Conservation (phyloP, 176 grass and related monocot species). For the bread wheat (Triticum aestivum) region DNA sequence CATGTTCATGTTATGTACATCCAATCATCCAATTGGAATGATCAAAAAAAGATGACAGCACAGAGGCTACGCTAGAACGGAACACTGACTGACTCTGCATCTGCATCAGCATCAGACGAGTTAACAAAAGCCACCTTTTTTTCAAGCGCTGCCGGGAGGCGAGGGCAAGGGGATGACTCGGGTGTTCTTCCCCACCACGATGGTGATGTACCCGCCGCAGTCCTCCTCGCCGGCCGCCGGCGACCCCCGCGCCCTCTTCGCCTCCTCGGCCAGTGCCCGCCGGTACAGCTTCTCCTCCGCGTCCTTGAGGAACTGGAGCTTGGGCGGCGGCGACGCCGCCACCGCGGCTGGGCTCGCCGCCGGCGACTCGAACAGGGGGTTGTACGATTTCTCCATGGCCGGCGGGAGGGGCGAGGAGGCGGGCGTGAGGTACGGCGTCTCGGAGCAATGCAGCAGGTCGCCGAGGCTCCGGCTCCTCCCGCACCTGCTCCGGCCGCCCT, state of each 20-base stretch:
- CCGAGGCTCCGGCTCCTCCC: conserved; percentile 61
- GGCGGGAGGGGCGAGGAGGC: conserved; percentile 42
- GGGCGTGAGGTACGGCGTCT: conserved; percentile 71
- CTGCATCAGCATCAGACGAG: conserved; percentile 20
- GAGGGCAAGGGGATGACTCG: conserved; percentile 40
- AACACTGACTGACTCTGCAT: conserved; percentile 13
- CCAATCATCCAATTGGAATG: conserved; percentile 37
- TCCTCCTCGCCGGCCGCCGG: conserved; percentile 42
- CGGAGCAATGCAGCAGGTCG: conserved; percentile 62
- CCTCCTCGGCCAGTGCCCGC: conserved; percentile 55
- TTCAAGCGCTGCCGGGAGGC: conserved; percentile 1
- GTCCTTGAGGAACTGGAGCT: conserved; percentile 87
- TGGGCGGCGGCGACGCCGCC: conserved; percentile 62
- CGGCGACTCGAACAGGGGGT: conserved; percentile 64
- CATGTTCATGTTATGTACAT: conserved; percentile 53
- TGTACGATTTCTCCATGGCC: conserved; percentile 40
- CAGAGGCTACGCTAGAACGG: conserved; percentile 37
- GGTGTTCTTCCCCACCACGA: conserved; percentile 54
- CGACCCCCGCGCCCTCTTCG: conserved; percentile 42
- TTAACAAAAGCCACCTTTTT: conserved; percentile 5
- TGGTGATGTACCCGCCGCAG: conserved; percentile 47
- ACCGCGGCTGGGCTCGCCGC: background rate
- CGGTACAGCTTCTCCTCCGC: conserved; percentile 92
- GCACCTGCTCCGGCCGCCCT: conserved; percentile 53
- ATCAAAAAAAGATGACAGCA: conserved; percentile 31